Evolutionary conservation across 2,329 filamentous ascomycete genomes (phyloP).

Genomic region (Pseudocercospora vitis): DNA sequence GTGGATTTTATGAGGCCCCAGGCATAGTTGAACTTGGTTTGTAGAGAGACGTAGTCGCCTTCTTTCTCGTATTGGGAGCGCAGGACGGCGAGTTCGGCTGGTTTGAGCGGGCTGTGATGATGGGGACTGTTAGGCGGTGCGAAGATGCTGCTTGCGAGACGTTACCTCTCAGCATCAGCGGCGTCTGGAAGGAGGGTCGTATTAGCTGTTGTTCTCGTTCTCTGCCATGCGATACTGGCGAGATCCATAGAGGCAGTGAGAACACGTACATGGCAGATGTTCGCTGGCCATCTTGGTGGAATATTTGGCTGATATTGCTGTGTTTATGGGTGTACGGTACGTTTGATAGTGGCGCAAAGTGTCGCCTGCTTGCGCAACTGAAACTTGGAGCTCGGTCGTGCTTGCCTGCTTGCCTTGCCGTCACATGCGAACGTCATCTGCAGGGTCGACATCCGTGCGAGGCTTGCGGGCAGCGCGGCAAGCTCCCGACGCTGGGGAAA

Average conservation of each 20-base stretch:
- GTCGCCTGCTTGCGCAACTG: conserved; percentile 14
- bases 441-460: conserved; percentile 8
- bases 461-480: conserved; percentile 1
- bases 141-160: not conserved
- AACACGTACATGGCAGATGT: conserved; percentile 51
- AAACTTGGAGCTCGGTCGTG: conserved; percentile 5
- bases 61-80: conserved; percentile 96
- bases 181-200: conserved; percentile 64
- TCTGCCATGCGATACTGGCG: not conserved
- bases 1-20: conserved; percentile 98
- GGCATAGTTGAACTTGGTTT: conserved; percentile 99
- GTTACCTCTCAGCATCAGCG: conserved; percentile 89
- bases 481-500: conserved; percentile 10
- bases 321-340: no score
- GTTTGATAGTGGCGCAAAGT: conserved; percentile 8
- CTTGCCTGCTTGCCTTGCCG: conserved; percentile 1
- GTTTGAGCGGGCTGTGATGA: conserved; percentile 71
- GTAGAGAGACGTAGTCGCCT: conserved; percentile 91
- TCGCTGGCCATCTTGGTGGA: conserved; percentile 42
- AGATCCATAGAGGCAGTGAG: not conserved
- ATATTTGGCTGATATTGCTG: no score
- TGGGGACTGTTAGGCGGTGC: not conserved
- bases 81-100: conserved; percentile 87
- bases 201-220: conserved; percentile 29
- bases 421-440: conserved; percentile 17